Percentiles rank a stretch among this genome's conserved stretches.
Conservation (phyloP, 148 eudicot species). For the Selenicereus undatus region DNA sequence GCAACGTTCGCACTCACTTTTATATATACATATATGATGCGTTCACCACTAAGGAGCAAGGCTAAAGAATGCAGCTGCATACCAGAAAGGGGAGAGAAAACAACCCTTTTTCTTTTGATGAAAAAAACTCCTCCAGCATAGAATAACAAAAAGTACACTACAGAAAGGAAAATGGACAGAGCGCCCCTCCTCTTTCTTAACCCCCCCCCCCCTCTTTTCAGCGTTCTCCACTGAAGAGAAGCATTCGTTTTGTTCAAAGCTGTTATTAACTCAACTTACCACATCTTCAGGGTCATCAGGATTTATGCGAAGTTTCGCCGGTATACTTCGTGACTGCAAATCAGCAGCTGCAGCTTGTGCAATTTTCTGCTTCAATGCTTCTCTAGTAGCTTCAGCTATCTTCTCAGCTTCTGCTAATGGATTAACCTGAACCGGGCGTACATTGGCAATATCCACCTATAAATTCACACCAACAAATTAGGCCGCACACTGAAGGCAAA, state of each 20-base stretch:
- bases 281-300: conserved; percentile 96
- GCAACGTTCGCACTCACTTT: no score
- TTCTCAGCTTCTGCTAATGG: conserved; percentile 77
- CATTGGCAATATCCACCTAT: conserved; percentile 92
- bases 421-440: conserved; percentile 61
- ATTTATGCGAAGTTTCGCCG: conserved; percentile 81
- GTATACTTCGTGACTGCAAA: conserved; percentile 58
- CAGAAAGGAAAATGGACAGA: no score
- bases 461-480: conserved; percentile 21
- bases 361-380: conserved; percentile 90
- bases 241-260: no score
- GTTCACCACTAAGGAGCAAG: neutral
- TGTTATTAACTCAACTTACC: conserved; percentile 43
- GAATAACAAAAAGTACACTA: neutral
- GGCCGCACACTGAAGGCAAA: neutral
- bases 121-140: neutral
- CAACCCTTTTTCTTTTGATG: neutral
- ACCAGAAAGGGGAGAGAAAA: neutral
- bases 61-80: neutral
- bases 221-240: no score
- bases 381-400: conserved; percentile 91
- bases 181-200: no score
- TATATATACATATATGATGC: no score
- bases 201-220: no score
- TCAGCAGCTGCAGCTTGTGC: conserved; percentile 81